Percentiles rank a stretch among this genome's conserved stretches.
Evolutionary conservation across 352 stramenopile species (phyloP).

Genomic region (Phytophthora rubi): DNA sequence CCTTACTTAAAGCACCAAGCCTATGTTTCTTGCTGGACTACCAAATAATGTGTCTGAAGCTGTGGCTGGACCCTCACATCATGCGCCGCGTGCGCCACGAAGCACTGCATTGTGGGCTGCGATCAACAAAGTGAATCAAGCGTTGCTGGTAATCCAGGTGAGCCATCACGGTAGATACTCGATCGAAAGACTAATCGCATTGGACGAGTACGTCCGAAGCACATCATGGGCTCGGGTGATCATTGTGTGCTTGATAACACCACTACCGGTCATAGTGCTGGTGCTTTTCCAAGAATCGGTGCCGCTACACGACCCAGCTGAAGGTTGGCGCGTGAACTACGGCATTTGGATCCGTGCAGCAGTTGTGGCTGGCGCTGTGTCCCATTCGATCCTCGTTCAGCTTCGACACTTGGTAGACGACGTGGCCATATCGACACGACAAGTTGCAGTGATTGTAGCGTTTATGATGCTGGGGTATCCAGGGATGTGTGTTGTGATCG

Average conservation of each 20-base stretch:
- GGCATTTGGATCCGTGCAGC: conserved; percentile 25
- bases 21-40: neutral
- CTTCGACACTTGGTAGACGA: conserved; percentile 14
- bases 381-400: conserved; percentile 1
- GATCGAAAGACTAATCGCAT: conserved; percentile 21
- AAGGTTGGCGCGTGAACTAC: conserved; percentile 26
- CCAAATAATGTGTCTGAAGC: neutral
- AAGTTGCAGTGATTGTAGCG: conserved; percentile 7
- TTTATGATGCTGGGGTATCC: neutral
- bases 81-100: neutral
- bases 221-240: conserved; percentile 12
- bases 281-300: conserved; percentile 24
- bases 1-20: neutral
- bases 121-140: neutral
- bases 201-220: conserved; percentile 24
- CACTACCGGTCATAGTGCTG: conserved; percentile 22
- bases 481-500: neutral
- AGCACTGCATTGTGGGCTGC: neutral
- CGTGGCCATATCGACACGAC: conserved; percentile 3
- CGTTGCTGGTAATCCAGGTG: conserved; percentile 16
- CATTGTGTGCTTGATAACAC: conserved; percentile 19
- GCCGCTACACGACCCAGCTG: conserved; percentile 23
- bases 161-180: conserved; percentile 30
- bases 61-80: neutral
- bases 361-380: neutral